Conservation (phyloP, 495 filamentous ascomycete genomes). For the Aspergillus ellipticus region DNA sequence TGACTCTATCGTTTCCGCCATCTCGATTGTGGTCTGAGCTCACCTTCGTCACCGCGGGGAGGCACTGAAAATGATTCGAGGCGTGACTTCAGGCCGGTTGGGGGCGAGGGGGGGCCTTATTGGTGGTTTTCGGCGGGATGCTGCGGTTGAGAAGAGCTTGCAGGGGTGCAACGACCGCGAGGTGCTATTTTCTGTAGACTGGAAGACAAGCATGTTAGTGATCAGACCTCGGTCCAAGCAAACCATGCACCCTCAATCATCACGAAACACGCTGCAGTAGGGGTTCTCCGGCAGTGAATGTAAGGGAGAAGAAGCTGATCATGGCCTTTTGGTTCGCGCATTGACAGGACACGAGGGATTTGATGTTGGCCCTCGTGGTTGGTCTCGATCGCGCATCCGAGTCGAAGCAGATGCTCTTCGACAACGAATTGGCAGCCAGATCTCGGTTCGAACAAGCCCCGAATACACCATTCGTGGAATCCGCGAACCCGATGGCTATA, state of each 20-base stretch:
- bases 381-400: not conserved
- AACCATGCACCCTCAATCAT: not conserved
- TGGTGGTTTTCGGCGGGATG: not conserved
- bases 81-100: not conserved
- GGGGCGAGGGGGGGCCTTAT: too few relatives aligned
- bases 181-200: conserved; percentile 8
- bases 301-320: not conserved
- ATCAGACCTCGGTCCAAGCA: not conserved
- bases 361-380: not conserved
- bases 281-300: not conserved
- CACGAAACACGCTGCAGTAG: not conserved
- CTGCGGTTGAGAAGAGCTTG: conserved; percentile 8
- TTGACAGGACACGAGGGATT: not conserved
- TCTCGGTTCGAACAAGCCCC: not conserved
- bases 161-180: not conserved
- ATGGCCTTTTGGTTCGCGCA: conserved; percentile 4
- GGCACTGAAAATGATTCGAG: not conserved
- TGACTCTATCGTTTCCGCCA: conserved; percentile 36
- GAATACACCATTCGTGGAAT: not conserved
- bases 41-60: not conserved
- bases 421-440: not conserved
- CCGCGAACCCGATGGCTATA: not conserved
- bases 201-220: conserved; percentile 12
- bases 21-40: conserved; percentile 14
- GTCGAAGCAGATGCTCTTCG: not conserved